These are phyloP conservation scores for Alnus glutinosa DNA, from an alignment of 306 rosid species.

Conservation along the genomic window DNA sequence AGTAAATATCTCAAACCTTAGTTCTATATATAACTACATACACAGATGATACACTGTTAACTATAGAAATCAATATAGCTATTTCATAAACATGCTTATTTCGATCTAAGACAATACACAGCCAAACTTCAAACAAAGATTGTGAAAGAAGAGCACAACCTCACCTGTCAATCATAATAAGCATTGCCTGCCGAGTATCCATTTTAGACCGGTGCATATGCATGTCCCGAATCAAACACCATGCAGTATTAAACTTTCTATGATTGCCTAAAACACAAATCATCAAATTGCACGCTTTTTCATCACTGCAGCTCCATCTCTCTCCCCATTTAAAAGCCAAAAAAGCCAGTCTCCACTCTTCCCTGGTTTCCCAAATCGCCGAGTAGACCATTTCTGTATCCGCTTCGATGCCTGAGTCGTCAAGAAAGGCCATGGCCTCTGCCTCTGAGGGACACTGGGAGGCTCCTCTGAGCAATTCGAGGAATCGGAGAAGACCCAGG, in stretches of 20 bases:
- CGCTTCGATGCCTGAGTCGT: constrained; percentile 43
- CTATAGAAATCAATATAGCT: background rate
- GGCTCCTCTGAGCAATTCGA: constrained; percentile 45
- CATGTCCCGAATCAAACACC: constrained; percentile 79
- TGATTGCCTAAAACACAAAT: constrained; percentile 84
- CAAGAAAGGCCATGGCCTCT: constrained; percentile 50
- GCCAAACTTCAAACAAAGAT: background rate
- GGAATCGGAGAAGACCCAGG: constrained; percentile 41
- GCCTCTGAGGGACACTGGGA: constrained; percentile 43
- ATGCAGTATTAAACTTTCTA: constrained; percentile 61
- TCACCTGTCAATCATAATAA: constrained; percentile 85
- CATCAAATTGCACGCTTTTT: constrained; percentile 63
- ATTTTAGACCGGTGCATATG: constrained; percentile 60
- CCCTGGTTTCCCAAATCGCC: constrained; percentile 74
- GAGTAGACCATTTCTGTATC: constrained; percentile 40
- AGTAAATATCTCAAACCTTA: background rate
- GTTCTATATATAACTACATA: background rate
- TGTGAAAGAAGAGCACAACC: background rate
- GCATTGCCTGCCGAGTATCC: constrained; percentile 66
- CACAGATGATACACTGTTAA: too few species aligned
- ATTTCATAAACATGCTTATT: background rate
- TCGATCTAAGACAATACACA: background rate
- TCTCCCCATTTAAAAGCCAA: constrained; percentile 72
- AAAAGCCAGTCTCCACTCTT: constrained; percentile 59
- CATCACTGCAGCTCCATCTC: constrained; percentile 54